Evolutionary conservation across 1,284 basidiomycete species (phyloP), one percentile per base, ranked within the genome.

Genomic region (Pulveroboletus sp.): DNA sequence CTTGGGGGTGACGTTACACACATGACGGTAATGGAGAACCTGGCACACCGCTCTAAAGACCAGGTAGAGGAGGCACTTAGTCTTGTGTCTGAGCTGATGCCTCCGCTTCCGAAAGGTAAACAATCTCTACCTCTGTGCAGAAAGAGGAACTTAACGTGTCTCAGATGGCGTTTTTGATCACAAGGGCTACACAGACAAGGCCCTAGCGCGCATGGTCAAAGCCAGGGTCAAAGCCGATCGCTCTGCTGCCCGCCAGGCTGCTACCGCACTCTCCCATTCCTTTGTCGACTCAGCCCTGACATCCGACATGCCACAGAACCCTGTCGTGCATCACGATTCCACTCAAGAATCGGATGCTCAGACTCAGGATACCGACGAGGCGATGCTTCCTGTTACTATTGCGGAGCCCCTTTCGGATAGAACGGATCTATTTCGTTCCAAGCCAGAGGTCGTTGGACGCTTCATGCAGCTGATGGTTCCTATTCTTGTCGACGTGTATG

Each of bases 21-120:
- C 71, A 95, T 98, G 92, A 91, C 93, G 9, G 92, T 99, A 37
- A 92, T 98, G 84, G 93, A 98, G 75, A 98, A 96, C 70, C 77
- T 99, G 37, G 94, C 95, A 0, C 94, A 98, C 71, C 82, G 95
- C 40, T 92, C 96, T 12, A 98, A 98, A 75, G 96, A 98, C 63
- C 95, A 97, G 71, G 84, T 98, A 8, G 94, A 97, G 73, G 95
- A 98, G 73, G 87, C 91, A 0, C 76, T 98, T 29, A 88, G 87
- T 60, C 80, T 98, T 19, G 79, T 95, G 26, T 90, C 89, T 39
- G 95, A 98, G 69, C 74, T 98, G 17, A 82, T 98, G 73, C 95
- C 95, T 1, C 91, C 95, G 10, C 73, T 95, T 32, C 92, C 95
- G 0, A 92, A 90, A 83, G 92, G 92, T 90, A 63, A 51, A 87